Evolutionary conservation across 441 rosid species (phyloP), one percentile per base, ranked within the genome.

Genomic region (Geranium incanum): DNA sequence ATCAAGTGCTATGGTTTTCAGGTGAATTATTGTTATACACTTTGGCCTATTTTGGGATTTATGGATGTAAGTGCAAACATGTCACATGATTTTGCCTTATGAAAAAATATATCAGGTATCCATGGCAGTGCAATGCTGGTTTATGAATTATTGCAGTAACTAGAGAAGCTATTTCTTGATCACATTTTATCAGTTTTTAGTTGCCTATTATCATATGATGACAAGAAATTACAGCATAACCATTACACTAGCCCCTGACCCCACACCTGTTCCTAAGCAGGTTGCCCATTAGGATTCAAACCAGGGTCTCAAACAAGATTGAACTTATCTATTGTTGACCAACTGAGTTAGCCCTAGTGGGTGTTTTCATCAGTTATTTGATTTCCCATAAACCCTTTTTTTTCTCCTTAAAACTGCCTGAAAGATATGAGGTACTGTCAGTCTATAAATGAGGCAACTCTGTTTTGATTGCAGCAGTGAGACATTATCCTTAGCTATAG

Each of bases 91-190:
- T 21, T 21, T 55, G 7, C n/a, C 62, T 55, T 55, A n/a, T 55
- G 19, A n/a, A 55, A 86, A 86, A 74, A 95, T 89, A 69, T 89
- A 81, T 76, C 93, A 89, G 88, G 95, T 91, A 76, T 52, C 18
- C 19, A 72, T 36, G 36, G 8, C 19, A 15, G n/a, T n/a, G 16
- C 16, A 36, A 18, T 41, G 11, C 0, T 16, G 7, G 16, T 11
- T 62, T 36, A 7, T 1, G 66, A 15, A 15, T 19, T 8, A 33
- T 13, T 11, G 33, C 45, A 21, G 68, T 67, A n/a, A 19, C 50
- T 55, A 55, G 19, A 52, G 19, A n/a, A 4, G 21, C 62, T 52
- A 52, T 52, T 52, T 52, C 60, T 13, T 52, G 60, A 52, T 52
- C 5, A 52, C 4, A 3, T 52, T 9, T 45, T 7, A 45, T 45